Evolutionary conservation across 305 asterid species (phyloP).

Genomic region (Ilex paraguariensis): DNA sequence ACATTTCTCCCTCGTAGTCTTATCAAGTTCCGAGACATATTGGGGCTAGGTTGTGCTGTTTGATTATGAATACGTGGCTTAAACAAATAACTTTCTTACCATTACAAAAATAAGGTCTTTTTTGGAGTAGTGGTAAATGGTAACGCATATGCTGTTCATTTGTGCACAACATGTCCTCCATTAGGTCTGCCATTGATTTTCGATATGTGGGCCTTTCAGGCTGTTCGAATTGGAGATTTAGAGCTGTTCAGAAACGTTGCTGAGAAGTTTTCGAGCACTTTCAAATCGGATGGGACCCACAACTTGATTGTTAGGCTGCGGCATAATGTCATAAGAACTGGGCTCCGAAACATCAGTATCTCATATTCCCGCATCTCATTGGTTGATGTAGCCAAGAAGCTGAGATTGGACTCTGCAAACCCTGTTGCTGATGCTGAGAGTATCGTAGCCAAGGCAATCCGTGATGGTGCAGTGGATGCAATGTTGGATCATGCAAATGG

Average conservation of each 20-base stretch:
- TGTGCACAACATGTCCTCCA: too few relatives aligned
- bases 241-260: slow-evolving; percentile 79
- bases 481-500: slow-evolving; percentile 80
- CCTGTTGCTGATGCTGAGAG: slow-evolving; percentile 97
- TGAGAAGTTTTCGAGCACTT: slow-evolving; percentile 67
- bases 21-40: too few relatives aligned
- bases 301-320: slow-evolving; percentile 83
- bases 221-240: slow-evolving; percentile 89
- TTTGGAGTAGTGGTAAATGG: too few relatives aligned
- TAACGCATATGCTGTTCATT: too few relatives aligned
- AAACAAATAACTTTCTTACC: too few relatives aligned
- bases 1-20: too few relatives aligned
- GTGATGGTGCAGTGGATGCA: slow-evolving; percentile 97
- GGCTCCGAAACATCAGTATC: slow-evolving; percentile 86
- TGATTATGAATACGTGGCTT: too few relatives aligned
- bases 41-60: too few relatives aligned
- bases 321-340: slow-evolving; percentile 87
- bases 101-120: too few relatives aligned
- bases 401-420: slow-evolving; percentile 74
- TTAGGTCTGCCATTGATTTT: background rate
- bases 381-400: slow-evolving; percentile 74
- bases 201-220: slow-evolving; percentile 41
- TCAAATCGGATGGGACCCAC: slow-evolving; percentile 72
- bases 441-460: slow-evolving; percentile 82
- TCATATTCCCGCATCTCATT: slow-evolving; percentile 85